Conservation (phyloP, 345 rosid species). For the Sisymbrium irio region DNA sequence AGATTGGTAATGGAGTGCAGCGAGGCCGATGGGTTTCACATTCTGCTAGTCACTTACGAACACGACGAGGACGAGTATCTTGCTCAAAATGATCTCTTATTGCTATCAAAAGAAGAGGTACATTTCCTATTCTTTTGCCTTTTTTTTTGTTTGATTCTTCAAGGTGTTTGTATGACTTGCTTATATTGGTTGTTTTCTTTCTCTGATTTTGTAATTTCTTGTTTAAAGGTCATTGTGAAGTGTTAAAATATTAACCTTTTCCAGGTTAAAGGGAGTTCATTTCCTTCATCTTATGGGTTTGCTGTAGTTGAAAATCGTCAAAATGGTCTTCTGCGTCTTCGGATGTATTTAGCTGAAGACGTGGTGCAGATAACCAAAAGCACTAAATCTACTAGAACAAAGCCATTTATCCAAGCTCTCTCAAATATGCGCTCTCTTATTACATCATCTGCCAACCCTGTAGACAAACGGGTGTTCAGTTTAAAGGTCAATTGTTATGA, state of each 20-base stretch:
- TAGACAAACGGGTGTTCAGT: conserved; percentile 57
- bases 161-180: neutral
- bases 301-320: conserved; percentile 85
- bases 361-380: conserved; percentile 43
- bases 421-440: conserved; percentile 53
- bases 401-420: conserved; percentile 49
- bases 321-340: conserved; percentile 58
- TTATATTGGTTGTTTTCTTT: neutral
- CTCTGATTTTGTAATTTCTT: neutral
- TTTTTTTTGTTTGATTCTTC: neutral
- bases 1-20: conserved; percentile 69
- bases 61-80: conserved; percentile 49
- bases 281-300: conserved; percentile 77
- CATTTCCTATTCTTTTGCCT: neutral
- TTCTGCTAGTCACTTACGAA: conserved; percentile 56
- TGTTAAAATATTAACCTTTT: too few species aligned
- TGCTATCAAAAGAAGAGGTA: conserved; percentile 81
- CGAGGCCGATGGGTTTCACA: conserved; percentile 76
- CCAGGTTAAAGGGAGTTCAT: conserved; percentile 41
- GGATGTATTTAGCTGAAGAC: conserved; percentile 84
- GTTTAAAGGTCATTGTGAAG: neutral
- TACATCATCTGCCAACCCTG: conserved; percentile 48
- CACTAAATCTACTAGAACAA: conserved; percentile 34
- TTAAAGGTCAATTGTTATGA: conserved; percentile 57
- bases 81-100: conserved; percentile 76